These are phyloP conservation scores for Didymella pinodella DNA, from an alignment of 2,329 filamentous ascomycete species.

Conservation along the genomic window DNA sequence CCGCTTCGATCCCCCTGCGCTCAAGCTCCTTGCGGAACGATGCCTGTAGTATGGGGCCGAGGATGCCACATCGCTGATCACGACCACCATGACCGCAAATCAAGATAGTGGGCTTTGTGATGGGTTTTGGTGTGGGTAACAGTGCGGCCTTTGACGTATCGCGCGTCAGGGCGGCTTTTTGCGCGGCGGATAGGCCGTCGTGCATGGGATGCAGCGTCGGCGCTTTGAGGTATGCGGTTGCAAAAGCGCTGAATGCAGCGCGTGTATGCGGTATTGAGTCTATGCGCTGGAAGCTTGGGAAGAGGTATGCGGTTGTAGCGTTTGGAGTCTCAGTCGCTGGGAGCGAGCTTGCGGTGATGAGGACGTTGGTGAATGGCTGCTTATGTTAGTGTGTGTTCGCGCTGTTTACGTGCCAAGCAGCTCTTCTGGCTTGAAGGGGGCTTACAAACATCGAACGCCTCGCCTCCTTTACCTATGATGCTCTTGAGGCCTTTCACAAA, in stretches of 20 bases:
- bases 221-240: conserved; percentile 72
- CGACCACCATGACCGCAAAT: conserved; percentile 88
- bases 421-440: conserved; percentile 16
- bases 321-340: conserved; percentile 51
- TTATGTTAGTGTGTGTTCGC: not conserved
- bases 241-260: conserved; percentile 62
- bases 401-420: not conserved
- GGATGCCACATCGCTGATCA: conserved; percentile 81
- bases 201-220: conserved; percentile 68
- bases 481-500: conserved; percentile 76
- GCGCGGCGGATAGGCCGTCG: conserved; percentile 61
- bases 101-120: conserved; percentile 63
- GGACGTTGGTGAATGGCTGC: conserved; percentile 83
- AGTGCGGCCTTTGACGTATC: conserved; percentile 57
- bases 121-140: conserved; percentile 62
- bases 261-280: conserved; percentile 71
- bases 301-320: conserved; percentile 64
- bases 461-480: conserved; percentile 53
- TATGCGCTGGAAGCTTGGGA: conserved; percentile 85
- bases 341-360: conserved; percentile 80
- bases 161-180: conserved; percentile 57
- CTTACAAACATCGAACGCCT: conserved; percentile 57
- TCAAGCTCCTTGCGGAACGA: conserved; percentile 73
- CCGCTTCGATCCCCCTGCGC: conserved; percentile 60
- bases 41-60: conserved; percentile 74